Conservation (phyloP, 306 rosid species). For the Lablab purpureus region DNA sequence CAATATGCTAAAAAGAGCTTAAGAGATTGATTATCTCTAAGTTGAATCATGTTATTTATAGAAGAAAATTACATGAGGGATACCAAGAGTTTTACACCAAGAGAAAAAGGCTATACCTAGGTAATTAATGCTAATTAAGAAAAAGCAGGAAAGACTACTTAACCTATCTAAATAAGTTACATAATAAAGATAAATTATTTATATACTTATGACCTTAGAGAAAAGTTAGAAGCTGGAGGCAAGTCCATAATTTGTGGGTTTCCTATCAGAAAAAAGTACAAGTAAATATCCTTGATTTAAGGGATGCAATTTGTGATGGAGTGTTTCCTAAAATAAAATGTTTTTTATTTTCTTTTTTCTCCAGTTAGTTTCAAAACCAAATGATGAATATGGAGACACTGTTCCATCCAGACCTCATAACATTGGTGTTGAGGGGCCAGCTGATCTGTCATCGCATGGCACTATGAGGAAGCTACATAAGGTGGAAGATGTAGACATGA, state of each 20-base stretch:
- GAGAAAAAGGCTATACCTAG: no score
- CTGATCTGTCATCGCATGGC: constrained; percentile 56
- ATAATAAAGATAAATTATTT: no score
- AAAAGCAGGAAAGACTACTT: no score
- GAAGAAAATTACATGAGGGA: no score
- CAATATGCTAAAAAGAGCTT: no score
- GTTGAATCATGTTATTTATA: no score
- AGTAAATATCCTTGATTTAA: background rate
- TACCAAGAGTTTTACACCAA: no score
- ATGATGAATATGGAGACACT: constrained; percentile 87
- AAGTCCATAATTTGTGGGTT: background rate
- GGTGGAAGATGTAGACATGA: constrained; percentile 52
- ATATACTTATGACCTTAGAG: background rate
- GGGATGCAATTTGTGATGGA: background rate
- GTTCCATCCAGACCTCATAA: constrained; percentile 77
- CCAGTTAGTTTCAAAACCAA: constrained; percentile 52
- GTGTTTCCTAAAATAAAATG: background rate
- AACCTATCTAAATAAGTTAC: no score
- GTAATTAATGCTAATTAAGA: no score
- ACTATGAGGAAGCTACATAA: constrained; percentile 58
- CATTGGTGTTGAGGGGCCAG: constrained; percentile 55
- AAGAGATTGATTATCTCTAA: no score
- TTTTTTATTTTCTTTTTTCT: background rate
- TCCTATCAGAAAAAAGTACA: background rate
- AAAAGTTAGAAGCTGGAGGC: background rate